A percentile compares a stretch with the other conserved stretches of the same genome.
Evolutionary conservation across 1,139 yeast genomes (phyloP).

Genomic region (Kodamaea plutei): DNA sequence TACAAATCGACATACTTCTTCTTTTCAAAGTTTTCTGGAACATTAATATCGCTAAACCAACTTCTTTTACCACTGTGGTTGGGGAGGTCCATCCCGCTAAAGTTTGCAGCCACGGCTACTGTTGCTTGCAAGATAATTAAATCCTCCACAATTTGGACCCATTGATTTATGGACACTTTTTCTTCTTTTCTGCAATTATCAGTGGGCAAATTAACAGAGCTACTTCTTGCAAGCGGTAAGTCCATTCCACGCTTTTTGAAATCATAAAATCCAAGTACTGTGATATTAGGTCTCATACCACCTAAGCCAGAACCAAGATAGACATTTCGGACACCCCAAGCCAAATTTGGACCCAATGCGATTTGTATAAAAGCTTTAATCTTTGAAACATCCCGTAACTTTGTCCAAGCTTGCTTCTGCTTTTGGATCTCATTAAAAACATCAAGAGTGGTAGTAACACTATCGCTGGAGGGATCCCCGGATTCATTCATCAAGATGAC

Average conservation of each 20-base stretch:
- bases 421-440: conserved; percentile 60
- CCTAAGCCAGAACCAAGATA: conserved; percentile 92
- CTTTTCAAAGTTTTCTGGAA: conserved; percentile 15
- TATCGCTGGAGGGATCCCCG: conserved; percentile 9
- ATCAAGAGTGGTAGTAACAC: conserved; percentile 13
- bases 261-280: conserved; percentile 85
- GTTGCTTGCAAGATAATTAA: conserved; percentile 88
- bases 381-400: conserved; percentile 68
- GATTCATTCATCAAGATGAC: conserved; percentile 64
- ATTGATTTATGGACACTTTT: conserved; percentile 67
- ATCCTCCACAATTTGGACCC: conserved; percentile 93
- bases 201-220: conserved; percentile 33
- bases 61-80: conserved; percentile 16
- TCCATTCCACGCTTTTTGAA: conserved; percentile 40
- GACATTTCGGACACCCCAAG: conserved; percentile 96
- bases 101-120: conserved; percentile 91
- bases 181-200: conserved; percentile 72
- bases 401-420: conserved; percentile 79
- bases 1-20: conserved; percentile 75
- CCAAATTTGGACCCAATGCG: conserved; percentile 78
- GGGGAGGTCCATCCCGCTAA: conserved; percentile 59
- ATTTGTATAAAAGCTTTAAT: conserved; percentile 93
- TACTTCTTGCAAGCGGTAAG: conserved; percentile 18
- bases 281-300: conserved; percentile 94
- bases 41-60: conserved; percentile 7